Conservation (phyloP, 192 early-diverging fungal species). For the Coemansia sp. region DNA sequence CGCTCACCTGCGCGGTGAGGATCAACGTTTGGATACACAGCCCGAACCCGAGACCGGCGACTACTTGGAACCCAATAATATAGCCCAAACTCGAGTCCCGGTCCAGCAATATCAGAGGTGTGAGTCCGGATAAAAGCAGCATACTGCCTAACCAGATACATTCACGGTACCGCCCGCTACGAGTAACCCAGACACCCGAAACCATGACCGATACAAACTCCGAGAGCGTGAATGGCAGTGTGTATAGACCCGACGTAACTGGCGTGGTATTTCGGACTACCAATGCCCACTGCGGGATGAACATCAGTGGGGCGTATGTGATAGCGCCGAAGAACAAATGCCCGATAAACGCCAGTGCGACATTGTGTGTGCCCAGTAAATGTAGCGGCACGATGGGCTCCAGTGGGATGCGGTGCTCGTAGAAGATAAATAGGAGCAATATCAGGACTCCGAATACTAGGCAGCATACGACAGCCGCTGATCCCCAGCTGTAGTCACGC, state of each 20-base stretch:
- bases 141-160: conserved; percentile 21
- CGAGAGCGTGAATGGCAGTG: conserved; percentile 11
- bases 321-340: conserved; percentile 25
- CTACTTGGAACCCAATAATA: conserved; percentile 15
- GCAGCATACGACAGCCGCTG: conserved; percentile 49
- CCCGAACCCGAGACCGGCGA: conserved; percentile 19
- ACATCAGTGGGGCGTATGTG: conserved; percentile 20
- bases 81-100: conserved; percentile 8
- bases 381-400: conserved; percentile 67
- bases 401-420: conserved; percentile 58
- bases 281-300: conserved; percentile 24
- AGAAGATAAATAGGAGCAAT: conserved; percentile 53
- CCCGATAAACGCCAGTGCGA: conserved; percentile 19
- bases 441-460: conserved; percentile 31
- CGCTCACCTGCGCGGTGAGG: conserved; percentile 21
- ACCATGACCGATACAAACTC: conserved; percentile 15
- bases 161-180: conserved; percentile 17
- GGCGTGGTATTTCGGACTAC: conserved; percentile 22
- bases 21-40: conserved; percentile 24
- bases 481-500: conserved; percentile 56
- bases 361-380: conserved; percentile 58
- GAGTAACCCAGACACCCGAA: conserved; percentile 15
- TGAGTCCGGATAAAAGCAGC: conserved; percentile 2
- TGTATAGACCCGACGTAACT: conserved; percentile 24
- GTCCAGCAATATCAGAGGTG: conserved; percentile 17